phyloP scores from a whole-genome alignment of 1,284 basidiomycete species.

The Ceratobasidium sp. region DNA sequence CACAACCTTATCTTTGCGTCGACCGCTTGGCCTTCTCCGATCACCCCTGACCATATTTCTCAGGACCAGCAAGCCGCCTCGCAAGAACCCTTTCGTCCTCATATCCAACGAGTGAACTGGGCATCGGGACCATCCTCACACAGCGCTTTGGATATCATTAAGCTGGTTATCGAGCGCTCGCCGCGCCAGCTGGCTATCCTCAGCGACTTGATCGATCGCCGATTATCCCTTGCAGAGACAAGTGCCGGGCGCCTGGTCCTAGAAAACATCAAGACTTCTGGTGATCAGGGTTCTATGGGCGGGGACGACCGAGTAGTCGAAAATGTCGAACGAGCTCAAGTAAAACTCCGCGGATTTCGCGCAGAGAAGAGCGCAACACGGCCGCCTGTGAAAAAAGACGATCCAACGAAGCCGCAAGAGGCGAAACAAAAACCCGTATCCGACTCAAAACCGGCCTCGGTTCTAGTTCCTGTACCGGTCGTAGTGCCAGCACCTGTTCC shows the following conservation, averaged over 20 bases:
- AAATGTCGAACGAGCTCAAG: too few relatives aligned
- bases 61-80: background rate
- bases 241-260: background rate
- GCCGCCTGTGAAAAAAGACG: too few relatives aligned
- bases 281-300: too few relatives aligned
- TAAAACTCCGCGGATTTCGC: too few relatives aligned
- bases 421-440: too few relatives aligned
- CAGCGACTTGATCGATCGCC: background rate
- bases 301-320: too few relatives aligned
- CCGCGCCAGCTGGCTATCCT: background rate
- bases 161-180: background rate
- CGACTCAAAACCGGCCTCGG: too few relatives aligned
- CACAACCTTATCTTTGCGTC: background rate
- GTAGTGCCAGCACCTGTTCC: too few relatives aligned
- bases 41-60: background rate
- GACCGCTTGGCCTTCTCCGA: background rate
- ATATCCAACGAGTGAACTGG: constrained; percentile 9
- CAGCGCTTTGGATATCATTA: background rate
- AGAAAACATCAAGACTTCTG: background rate
- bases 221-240: background rate
- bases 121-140: background rate
- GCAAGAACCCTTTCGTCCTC: background rate
- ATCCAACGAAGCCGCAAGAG: too few relatives aligned
- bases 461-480: too few relatives aligned
- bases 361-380: too few relatives aligned